Conservation (phyloP, 176 grass and related monocot species). For the Carex littledalei region DNA sequence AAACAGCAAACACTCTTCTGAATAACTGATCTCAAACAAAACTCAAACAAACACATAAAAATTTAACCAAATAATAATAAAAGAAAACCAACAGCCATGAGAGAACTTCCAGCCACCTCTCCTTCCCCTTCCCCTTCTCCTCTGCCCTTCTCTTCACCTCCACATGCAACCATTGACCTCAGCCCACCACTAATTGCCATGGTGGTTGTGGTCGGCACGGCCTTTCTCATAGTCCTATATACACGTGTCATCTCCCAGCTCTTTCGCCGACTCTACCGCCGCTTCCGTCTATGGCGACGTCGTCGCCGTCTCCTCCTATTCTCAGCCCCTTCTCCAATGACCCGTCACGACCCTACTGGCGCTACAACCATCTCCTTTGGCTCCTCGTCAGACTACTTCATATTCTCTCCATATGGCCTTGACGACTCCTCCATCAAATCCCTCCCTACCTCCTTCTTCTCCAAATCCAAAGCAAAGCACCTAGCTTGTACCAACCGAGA, state of each 20-base stretch:
- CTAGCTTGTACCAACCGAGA: constrained; percentile 43
- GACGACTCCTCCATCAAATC: constrained; percentile 81
- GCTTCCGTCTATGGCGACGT: constrained; percentile 25
- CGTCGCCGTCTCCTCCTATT: constrained; percentile 36
- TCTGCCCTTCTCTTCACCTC: constrained; percentile 7
- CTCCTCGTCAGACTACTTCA: constrained; percentile 54
- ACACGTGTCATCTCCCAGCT: constrained; percentile 53
- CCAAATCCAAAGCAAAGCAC: constrained; percentile 32
- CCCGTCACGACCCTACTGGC: constrained; percentile 34
- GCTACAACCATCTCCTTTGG: constrained; percentile 28
- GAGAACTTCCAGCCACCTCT: neutral
- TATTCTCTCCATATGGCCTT: constrained; percentile 64
- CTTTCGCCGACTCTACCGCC: constrained; percentile 32
- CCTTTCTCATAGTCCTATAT: constrained; percentile 91
- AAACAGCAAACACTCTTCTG: too few species aligned
- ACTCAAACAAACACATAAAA: neutral
- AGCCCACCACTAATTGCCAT: constrained; percentile 96
- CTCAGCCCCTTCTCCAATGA: constrained; percentile 21
- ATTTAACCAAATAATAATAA: neutral
- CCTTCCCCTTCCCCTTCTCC: constrained; percentile 25
- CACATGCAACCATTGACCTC: constrained; percentile 23
- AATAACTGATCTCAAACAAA: neutral
- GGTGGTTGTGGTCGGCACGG: constrained; percentile 82
- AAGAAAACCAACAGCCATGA: neutral
- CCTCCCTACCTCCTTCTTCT: constrained; percentile 59